These are phyloP conservation scores for Cladosporium sp. DNA, from an alignment of 2,329 filamentous ascomycete species.

Conservation along the genomic window DNA sequence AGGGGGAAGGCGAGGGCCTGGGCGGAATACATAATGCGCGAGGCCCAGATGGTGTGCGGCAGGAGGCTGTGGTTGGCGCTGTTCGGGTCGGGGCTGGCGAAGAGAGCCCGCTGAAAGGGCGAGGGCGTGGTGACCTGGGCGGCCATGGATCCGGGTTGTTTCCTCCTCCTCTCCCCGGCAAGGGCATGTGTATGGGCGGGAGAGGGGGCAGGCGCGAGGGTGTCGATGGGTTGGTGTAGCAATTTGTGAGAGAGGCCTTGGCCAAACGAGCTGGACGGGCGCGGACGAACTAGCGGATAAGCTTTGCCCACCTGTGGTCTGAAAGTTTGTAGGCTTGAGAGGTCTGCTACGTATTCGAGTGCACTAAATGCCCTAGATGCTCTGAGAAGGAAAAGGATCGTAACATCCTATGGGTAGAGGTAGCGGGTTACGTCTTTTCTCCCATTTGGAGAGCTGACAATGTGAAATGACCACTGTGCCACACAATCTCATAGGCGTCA, in stretches of 20 bases:
- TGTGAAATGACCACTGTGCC: too few species aligned
- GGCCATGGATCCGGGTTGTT: neutral
- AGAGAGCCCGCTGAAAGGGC: slow-evolving; percentile 9
- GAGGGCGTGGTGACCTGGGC: slow-evolving; percentile 10
- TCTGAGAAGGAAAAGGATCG: too few species aligned
- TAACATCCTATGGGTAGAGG: too few species aligned
- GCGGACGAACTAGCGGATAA: too few species aligned
- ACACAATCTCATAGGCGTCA: too few species aligned
- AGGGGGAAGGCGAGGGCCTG: slow-evolving; percentile 14
- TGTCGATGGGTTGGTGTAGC: neutral
- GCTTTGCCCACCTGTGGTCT: too few species aligned
- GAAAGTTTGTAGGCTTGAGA: too few species aligned
- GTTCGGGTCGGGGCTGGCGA: slow-evolving; percentile 2
- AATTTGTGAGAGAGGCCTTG: neutral
- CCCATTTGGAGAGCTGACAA: too few species aligned
- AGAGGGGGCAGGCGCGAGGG: neutral
- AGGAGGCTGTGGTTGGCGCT: slow-evolving; percentile 7
- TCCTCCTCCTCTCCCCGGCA: neutral
- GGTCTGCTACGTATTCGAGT: too few species aligned
- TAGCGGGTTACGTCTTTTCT: too few species aligned
- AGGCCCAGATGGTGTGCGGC: slow-evolving; percentile 6
- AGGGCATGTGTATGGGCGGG: slow-evolving; percentile 1
- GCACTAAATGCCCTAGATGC: too few species aligned
- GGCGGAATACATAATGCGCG: slow-evolving; percentile 9
- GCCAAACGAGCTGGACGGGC: too few species aligned